Evolutionary conservation across 2,329 filamentous ascomycete species (phyloP), one percentile per base, ranked within the genome.

Genomic region (Elsinoe fawcettii): DNA sequence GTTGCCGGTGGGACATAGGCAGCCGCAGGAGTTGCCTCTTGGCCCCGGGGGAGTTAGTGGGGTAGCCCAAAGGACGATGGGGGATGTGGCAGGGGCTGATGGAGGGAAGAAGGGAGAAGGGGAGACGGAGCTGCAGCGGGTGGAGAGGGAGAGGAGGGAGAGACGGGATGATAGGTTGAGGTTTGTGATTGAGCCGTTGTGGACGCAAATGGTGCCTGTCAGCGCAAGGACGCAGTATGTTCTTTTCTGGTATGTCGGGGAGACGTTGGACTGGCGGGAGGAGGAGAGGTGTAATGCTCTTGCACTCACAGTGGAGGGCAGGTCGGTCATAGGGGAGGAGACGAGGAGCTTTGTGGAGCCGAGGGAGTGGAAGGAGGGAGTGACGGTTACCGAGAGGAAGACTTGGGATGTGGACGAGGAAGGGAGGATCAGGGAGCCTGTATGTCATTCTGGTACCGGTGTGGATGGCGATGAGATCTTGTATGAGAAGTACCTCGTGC

Each of bases 401-500:
- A 62, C 51, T 23, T 58, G 70, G 62, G 75, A 79, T 59, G 63
- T 64, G 2, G n/a, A 49, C 1, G 55, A 39, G 9, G 51, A 73
- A 49, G 67, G 69, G 58, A 71, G 69, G 11, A 41, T 69, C 16
- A 77, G 77, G 59, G 72, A 75, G 65, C 77, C 76, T 1, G 47
- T 70, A 9, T 66, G 72, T 60, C 75, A 78, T 62, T 69, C 73
- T 59, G 71, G 70, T 2, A 79, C 76, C 5, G 76, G 76, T 0
- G 76, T 79, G 0, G 71, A 78, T 63, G 71, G 70, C 20, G 74
- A 76, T 53, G 77, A 79, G 62, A 62, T 63, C 34, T 62, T 69
- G 57, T 79, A 78, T 63, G 61, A 71, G 59, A 73, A 71, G 51
- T 63, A 69, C 51, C 60, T 79, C 41, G 58, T 78, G 49, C 63